A percentile compares a stretch with the other conserved stretches of the same genome.
These are phyloP conservation scores for Colletotrichum euphorbiae DNA, from an alignment of 2,329 filamentous ascomycete genomes.

Conservation along the genomic window DNA sequence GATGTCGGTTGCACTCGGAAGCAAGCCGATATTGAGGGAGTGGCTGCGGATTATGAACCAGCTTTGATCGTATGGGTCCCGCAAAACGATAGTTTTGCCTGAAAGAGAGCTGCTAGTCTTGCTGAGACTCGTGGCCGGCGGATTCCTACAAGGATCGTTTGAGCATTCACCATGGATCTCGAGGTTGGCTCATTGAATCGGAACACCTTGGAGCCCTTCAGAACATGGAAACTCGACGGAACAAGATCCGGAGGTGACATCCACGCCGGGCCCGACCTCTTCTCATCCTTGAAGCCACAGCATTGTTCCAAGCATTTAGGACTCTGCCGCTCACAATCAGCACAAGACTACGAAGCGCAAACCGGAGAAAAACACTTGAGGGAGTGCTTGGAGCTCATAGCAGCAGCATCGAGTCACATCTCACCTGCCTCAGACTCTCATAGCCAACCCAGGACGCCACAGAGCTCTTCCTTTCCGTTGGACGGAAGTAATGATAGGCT, in stretches of 20 bases:
- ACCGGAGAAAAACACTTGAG: neutral
- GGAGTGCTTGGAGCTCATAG: neutral
- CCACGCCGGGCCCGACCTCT: constrained; percentile 12
- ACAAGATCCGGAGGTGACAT: constrained; percentile 11
- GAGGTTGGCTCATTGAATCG: constrained; percentile 33
- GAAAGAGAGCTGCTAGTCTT: neutral
- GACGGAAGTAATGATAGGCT: neutral
- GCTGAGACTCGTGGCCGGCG: neutral
- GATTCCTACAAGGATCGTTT: neutral
- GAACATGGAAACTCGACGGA: constrained; percentile 17
- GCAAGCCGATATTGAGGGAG: constrained; percentile 10
- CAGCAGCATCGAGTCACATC: neutral
- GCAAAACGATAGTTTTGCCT: neutral
- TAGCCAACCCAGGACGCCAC: too few relatives aligned
- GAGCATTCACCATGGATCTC: constrained; percentile 26
- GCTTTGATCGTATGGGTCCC: neutral
- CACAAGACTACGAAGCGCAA: neutral
- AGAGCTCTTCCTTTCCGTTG: neutral
- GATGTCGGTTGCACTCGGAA: constrained; percentile 3
- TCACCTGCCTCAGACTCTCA: neutral
- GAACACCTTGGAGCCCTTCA: constrained; percentile 29
- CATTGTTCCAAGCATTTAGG: constrained; percentile 11
- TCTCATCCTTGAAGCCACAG: constrained; percentile 5
- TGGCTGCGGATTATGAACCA: constrained; percentile 25
- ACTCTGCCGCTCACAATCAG: neutral